These are phyloP conservation scores for Ascochyta pisi DNA, from an alignment of 2,329 filamentous ascomycete species.

Conservation along the genomic window DNA sequence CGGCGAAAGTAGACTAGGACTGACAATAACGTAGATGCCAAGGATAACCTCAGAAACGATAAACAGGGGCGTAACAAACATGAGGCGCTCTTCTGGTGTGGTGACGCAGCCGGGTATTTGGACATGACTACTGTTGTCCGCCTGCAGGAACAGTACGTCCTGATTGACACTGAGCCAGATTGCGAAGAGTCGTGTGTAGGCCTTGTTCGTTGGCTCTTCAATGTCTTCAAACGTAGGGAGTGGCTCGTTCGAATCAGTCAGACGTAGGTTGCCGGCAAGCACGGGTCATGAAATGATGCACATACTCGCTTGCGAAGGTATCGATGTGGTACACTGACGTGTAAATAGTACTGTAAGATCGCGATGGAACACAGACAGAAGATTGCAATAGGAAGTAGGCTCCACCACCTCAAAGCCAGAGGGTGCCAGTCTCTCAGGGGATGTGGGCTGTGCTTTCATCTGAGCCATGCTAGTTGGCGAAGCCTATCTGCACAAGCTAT, in stretches of 20 bases:
- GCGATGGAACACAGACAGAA: no score
- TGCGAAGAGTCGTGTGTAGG: constrained; percentile 51
- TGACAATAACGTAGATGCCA: constrained; percentile 49
- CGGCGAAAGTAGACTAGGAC: constrained; percentile 51
- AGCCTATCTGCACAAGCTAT: no score
- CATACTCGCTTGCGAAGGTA: constrained; percentile 53
- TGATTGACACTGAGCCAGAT: constrained; percentile 53
- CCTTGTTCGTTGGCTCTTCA: constrained; percentile 24
- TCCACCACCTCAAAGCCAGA: no score
- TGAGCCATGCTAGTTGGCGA: no score
- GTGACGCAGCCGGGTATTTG: no score
- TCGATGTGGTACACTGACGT: constrained; percentile 56
- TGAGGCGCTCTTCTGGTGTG: constrained; percentile 50
- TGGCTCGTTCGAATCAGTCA: constrained; percentile 46
- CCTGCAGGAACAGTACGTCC: constrained; percentile 45
- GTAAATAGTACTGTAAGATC: no score
- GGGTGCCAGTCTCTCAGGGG: no score
- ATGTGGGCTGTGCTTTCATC: no score
- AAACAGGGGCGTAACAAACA: constrained; percentile 56
- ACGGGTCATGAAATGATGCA: constrained; percentile 54
- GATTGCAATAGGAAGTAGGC: no score
- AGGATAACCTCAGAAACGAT: constrained; percentile 54
- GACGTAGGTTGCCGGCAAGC: constrained; percentile 26
- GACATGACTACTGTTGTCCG: constrained; percentile 9
- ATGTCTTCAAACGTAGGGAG: constrained; percentile 42